Conservation (phyloP, 495 filamentous ascomycete genomes). For the Alectoria sarmentosa region DNA sequence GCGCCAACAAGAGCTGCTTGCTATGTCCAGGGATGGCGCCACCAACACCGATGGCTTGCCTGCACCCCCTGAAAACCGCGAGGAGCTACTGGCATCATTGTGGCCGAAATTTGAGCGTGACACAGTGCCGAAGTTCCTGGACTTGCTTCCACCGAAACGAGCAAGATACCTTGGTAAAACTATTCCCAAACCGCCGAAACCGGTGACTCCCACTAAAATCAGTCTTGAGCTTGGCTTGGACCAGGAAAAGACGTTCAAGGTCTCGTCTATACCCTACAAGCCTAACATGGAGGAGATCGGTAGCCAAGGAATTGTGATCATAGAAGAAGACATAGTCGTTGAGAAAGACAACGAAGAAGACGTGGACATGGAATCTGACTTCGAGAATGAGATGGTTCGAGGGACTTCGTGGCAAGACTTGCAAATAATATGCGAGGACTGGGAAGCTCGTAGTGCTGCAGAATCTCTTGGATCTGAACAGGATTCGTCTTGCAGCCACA, state of each 20-base stretch:
- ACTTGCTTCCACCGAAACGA: constrained; percentile 66
- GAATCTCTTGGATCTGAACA: constrained; percentile 25
- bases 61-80: constrained; percentile 52
- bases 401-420: constrained; percentile 69
- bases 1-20: constrained; percentile 46
- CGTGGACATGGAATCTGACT: constrained; percentile 50
- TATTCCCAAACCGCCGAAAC: constrained; percentile 67
- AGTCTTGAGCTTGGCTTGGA: constrained; percentile 76
- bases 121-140: constrained; percentile 58
- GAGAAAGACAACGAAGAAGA: constrained; percentile 46
- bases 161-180: constrained; percentile 62
- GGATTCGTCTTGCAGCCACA: constrained; percentile 11
- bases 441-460: constrained; percentile 53
- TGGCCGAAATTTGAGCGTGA: constrained; percentile 66
- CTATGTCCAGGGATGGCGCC: constrained; percentile 35
- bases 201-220: constrained; percentile 76
- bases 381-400: constrained; percentile 57
- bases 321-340: constrained; percentile 43
- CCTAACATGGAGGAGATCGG: constrained; percentile 47
- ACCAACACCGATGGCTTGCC: constrained; percentile 40
- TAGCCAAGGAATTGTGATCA: constrained; percentile 47
- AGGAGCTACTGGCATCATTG: constrained; percentile 59
- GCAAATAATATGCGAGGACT: constrained; percentile 73
- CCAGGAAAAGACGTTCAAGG: constrained; percentile 70
- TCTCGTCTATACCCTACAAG: constrained; percentile 52